phyloP scores from a whole-genome alignment of 805 yeast species.

The Candida koratica region DNA sequence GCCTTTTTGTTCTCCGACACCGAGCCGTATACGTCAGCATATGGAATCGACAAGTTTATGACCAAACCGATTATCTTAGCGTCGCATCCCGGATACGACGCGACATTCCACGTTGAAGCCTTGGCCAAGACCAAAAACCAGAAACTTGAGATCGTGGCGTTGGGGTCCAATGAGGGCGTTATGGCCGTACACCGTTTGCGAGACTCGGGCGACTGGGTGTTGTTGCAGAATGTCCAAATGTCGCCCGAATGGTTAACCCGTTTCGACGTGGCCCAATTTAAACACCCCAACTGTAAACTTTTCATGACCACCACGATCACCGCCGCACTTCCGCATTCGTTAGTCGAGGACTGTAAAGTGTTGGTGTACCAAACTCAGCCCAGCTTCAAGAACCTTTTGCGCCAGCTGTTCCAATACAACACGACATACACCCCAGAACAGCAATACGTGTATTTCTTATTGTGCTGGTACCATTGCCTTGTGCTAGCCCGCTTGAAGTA shows the following conservation, averaged over 20 bases:
- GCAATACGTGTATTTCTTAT: slow-evolving; percentile 46
- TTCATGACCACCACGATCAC: slow-evolving; percentile 60
- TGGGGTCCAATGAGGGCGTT: slow-evolving; percentile 72
- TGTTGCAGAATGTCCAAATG: slow-evolving; percentile 79
- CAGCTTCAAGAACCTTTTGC: slow-evolving; percentile 50
- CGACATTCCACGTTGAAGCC: slow-evolving; percentile 49
- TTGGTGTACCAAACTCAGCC: slow-evolving; percentile 60
- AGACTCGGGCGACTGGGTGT: slow-evolving; percentile 64
- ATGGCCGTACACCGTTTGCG: slow-evolving; percentile 15
- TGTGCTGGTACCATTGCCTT: slow-evolving; percentile 70
- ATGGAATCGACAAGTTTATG: slow-evolving; percentile 30
- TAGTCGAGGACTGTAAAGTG: slow-evolving; percentile 53
- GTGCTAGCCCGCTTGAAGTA: slow-evolving; percentile 56
- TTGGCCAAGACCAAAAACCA: slow-evolving; percentile 32
- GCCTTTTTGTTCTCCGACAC: slow-evolving; percentile 23
- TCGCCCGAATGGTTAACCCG: slow-evolving; percentile 59
- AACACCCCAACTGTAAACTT: slow-evolving; percentile 32
- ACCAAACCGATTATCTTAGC: slow-evolving; percentile 48
- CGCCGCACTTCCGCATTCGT: slow-evolving; percentile 49
- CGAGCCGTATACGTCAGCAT: slow-evolving; percentile 25
- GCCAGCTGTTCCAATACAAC: slow-evolving; percentile 28
- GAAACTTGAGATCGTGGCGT: slow-evolving; percentile 47
- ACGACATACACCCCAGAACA: slow-evolving; percentile 38
- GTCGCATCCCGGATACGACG: slow-evolving; percentile 63
- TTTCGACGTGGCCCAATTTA: slow-evolving; percentile 30